Evolutionary conservation across 495 filamentous ascomycete species (phyloP), one percentile per base, ranked within the genome.

Genomic region (Tuber magnatum): DNA sequence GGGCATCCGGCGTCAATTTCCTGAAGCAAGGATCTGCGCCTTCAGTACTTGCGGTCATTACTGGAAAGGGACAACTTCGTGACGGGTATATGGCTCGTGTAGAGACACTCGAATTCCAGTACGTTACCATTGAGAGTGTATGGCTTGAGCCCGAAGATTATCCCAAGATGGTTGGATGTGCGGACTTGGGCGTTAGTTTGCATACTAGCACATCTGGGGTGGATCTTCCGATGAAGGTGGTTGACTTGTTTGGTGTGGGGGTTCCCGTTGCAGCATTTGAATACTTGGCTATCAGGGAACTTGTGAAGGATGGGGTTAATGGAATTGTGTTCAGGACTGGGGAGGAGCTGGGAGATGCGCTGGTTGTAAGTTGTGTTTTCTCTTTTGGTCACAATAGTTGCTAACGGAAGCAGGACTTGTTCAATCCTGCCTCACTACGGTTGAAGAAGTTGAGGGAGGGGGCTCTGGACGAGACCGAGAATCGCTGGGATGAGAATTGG

Each of bases 181-280:
- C 95, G 28, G 95, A 97, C 75, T 83, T 98, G 18, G 95, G 95
- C 3, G 88, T 99, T 28, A 95, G 92, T 80, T 86, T 99, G 70
- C 95, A 99, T 83, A 96, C 88, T 73, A 96, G 92, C 77, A 94
- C 91, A 78, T 97, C 93, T 68, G 95, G 95, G 4, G 93, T 99
- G 0, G 95, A 99, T 84, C 84, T 99, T 38, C 95, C 95, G 0
- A 99, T 99, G 95, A 99, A 99, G 84, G 94, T 99, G 12, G 94
- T 99, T 9, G 95, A 99, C 80, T 95, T 99, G 92, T 97, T 98
- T 81, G 95, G 95, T 0, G 91, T 93, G 0, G 95, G 95, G 0
- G 84, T 99, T 71, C 95, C 95, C 0, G 96, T 99, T 6, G 91
- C 90, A 2, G 95, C 81, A 35, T 75, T 75, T 32, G 73, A 74